phyloP scores from a whole-genome alignment of 2,329 filamentous ascomycete species.

The Xylariaceae sp. region DNA sequence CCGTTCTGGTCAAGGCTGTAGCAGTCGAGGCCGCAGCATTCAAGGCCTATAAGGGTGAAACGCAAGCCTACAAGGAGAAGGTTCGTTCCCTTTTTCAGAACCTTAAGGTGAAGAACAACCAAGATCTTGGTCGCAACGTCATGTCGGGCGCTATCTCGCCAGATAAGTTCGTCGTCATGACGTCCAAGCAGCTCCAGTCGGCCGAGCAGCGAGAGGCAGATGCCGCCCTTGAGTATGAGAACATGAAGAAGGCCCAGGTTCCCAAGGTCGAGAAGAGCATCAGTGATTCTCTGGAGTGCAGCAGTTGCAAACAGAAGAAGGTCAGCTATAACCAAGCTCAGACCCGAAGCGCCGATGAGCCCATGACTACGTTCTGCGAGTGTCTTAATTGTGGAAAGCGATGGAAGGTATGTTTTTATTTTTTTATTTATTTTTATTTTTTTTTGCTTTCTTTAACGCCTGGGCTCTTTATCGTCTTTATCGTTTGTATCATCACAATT shows the following conservation, averaged over 20 bases:
- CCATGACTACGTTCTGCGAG: constrained; percentile 73
- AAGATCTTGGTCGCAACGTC: constrained; percentile 68
- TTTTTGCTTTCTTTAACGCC: too few relatives aligned
- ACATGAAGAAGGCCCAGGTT: constrained; percentile 96
- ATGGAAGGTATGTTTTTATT: constrained; percentile 57
- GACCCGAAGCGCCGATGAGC: constrained; percentile 91
- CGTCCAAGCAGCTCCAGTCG: constrained; percentile 84
- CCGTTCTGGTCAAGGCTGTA: constrained; percentile 67
- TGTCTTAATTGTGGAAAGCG: constrained; percentile 64
- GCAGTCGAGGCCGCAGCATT: constrained; percentile 80
- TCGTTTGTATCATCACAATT: not conserved
- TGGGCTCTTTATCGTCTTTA: too few relatives aligned
- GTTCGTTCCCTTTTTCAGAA: constrained; percentile 91
- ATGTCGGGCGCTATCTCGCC: constrained; percentile 67
- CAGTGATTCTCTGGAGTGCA: constrained; percentile 79
- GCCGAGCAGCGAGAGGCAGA: constrained; percentile 74
- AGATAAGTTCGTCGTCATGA: constrained; percentile 76
- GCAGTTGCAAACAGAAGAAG: constrained; percentile 87
- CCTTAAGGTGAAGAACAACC: constrained; percentile 87
- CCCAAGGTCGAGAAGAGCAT: constrained; percentile 88
- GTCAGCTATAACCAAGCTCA: constrained; percentile 96
- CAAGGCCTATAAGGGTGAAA: constrained; percentile 63
- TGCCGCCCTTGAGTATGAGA: constrained; percentile 73
- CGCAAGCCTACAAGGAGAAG: constrained; percentile 74
- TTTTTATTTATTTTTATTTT: constrained; percentile 12